These are phyloP conservation scores for Sporothrix curviconia DNA, from an alignment of 2,329 filamentous ascomycete species.

Conservation along the genomic window DNA sequence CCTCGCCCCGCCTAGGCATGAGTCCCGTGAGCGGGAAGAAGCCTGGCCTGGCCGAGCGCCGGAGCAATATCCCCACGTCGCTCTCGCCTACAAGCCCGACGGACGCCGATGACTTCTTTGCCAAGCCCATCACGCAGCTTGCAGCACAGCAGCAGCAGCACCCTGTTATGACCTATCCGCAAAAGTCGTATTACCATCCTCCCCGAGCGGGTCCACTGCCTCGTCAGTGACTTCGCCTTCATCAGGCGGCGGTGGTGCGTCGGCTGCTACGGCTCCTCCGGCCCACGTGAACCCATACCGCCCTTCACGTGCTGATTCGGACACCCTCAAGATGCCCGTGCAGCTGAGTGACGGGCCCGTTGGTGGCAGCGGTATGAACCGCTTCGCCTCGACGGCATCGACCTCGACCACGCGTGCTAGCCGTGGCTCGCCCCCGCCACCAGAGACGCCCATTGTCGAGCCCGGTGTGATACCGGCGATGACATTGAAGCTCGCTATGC, in stretches of 20 bases:
- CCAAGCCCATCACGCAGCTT: constrained; percentile 49
- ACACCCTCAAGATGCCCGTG: constrained; percentile 33
- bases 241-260: background rate
- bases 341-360: constrained; percentile 25
- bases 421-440: constrained; percentile 87
- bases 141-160: constrained; percentile 25
- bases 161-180: constrained; percentile 42
- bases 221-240: constrained; percentile 1
- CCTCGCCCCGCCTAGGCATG: constrained; percentile 48
- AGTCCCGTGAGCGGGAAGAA: constrained; percentile 47
- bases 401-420: constrained; percentile 88
- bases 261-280: background rate
- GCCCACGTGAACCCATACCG: constrained; percentile 5
- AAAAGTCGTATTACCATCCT: constrained; percentile 55
- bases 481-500: constrained; percentile 90
- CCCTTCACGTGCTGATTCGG: constrained; percentile 12
- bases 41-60: constrained; percentile 68
- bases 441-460: constrained; percentile 79
- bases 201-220: constrained; percentile 35
- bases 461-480: constrained; percentile 63
- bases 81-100: constrained; percentile 71
- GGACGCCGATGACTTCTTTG: constrained; percentile 75
- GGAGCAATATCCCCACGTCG: constrained; percentile 74
- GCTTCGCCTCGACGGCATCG: constrained; percentile 75
- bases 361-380: constrained; percentile 40